These are phyloP conservation scores for Collariella sp. DNA, from an alignment of 495 filamentous ascomycete genomes.

Conservation along the genomic window DNA sequence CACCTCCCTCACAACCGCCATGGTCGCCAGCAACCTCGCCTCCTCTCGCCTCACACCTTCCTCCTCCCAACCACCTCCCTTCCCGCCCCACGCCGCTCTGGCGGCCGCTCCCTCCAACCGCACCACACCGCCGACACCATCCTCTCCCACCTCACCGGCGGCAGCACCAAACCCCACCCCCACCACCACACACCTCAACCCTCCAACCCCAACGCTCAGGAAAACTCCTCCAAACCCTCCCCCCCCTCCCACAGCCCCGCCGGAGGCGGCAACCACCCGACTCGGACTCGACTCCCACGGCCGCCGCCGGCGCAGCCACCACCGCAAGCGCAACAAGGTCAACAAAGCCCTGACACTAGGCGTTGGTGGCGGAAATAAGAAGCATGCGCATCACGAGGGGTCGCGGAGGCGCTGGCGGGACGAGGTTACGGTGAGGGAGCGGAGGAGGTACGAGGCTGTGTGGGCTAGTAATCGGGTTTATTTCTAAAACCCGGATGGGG, in stretches of 20 bases:
- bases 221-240: conserved; percentile 67
- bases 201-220: conserved; percentile 24
- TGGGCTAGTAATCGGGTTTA: conserved; percentile 88
- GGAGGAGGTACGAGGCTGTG: conserved; percentile 90
- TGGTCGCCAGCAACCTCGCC: conserved; percentile 76
- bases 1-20: conserved; percentile 55
- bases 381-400: conserved; percentile 82
- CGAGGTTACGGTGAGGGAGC: conserved; percentile 64
- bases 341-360: no score
- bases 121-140: conserved; percentile 36
- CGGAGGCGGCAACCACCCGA: no score
- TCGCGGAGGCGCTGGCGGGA: conserved; percentile 77
- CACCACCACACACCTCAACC: conserved; percentile 27
- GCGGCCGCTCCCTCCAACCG: conserved; percentile 37
- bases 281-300: no score
- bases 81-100: conserved; percentile 19
- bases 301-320: conserved; percentile 31
- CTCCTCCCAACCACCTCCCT: conserved; percentile 27
- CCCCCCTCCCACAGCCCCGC: conserved; percentile 44
- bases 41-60: conserved; percentile 42
- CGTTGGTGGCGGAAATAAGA: conserved; percentile 28
- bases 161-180: conserved; percentile 47
- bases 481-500: conserved; percentile 17
- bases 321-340: conserved; percentile 28
- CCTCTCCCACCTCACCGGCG: conserved; percentile 39